These are phyloP conservation scores for Silene latifolia DNA, from an alignment of 148 eudicot genomes.

Conservation along the genomic window DNA sequence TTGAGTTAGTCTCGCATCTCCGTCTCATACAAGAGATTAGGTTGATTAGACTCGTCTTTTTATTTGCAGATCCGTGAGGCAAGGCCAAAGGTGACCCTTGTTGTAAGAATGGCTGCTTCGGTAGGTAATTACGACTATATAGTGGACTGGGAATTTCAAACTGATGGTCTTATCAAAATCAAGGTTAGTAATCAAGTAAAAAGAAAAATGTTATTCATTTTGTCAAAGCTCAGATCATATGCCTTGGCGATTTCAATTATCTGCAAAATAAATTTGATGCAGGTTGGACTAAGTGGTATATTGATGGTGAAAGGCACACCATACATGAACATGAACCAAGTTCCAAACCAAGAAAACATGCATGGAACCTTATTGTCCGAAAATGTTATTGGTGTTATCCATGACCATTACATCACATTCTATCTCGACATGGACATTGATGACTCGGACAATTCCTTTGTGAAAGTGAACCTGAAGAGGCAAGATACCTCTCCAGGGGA, in stretches of 20 bases:
- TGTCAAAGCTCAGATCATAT: neutral
- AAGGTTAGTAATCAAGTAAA: conserved; percentile 44
- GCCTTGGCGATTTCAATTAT: neutral
- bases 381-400: conserved; percentile 83
- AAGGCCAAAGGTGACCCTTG: conserved; percentile 93
- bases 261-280: neutral
- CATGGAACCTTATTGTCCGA: conserved; percentile 87
- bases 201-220: neutral
- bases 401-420: conserved; percentile 88
- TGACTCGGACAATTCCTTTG: conserved; percentile 75
- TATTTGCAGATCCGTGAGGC: conserved; percentile 71
- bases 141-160: conserved; percentile 96
- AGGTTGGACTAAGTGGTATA: conserved; percentile 98
- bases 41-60: neutral
- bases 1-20: neutral
- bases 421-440: conserved; percentile 93
- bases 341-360: conserved; percentile 51
- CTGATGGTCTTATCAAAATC: conserved; percentile 76
- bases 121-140: conserved; percentile 96
- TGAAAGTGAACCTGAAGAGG: conserved; percentile 72
- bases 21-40: neutral
- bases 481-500: conserved; percentile 47
- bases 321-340: conserved; percentile 66
- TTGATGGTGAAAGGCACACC: conserved; percentile 85
- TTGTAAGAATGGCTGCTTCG: conserved; percentile 98